Base-by-base conservation (phyloP, 805 yeast species). In the Kluyveromyces lactis region DNA sequence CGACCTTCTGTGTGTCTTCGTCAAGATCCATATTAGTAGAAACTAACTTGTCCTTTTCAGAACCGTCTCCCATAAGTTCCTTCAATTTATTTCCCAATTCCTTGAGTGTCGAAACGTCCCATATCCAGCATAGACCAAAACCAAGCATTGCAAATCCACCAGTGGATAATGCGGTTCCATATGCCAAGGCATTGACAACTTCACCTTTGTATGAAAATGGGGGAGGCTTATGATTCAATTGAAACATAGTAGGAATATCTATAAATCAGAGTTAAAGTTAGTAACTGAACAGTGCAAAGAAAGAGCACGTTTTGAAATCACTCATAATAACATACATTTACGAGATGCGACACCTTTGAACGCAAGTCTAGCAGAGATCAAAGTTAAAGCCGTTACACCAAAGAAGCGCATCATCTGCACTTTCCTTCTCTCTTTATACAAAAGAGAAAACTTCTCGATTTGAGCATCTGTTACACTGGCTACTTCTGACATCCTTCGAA, bases 181-280 rank as follows among this genome's bases (percentile, higher is more conserved):
- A 80, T 0, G 81, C 76, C 2, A 89, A 86, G 0, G 96, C 96
- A 30, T 79, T 77, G 26, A 86, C 75, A 2, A 95, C 95, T 57
- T 87, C 95, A 40, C 77, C 74, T 45, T 84, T 77, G 55, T 84
- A 79, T 23, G 83, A 80, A 53, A 80, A 82, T n/a, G 77, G 69
- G 4, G 95, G 95, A 2, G 94, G 94, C 42, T 76, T 72, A 52
- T 86, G 90, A 60, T 87, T 87, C 10, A 89, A 86, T 51, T 85
- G 87, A 61, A 84, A 89, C 51, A 79, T 68, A 31, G 71, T 72
- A 6, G 96, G 96, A 4, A 77, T 61, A 50, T 77, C 73, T 64
- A 38, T 8, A 13, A 7, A 26, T 12, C 12, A 18, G 9, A 19
- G 24, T 12, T 23, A 26, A 12, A 19, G 51, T 47, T 44, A 46